Evolutionary conservation across 257 asterid genomes (phyloP).

Genomic region (Solanum peruvianum): DNA sequence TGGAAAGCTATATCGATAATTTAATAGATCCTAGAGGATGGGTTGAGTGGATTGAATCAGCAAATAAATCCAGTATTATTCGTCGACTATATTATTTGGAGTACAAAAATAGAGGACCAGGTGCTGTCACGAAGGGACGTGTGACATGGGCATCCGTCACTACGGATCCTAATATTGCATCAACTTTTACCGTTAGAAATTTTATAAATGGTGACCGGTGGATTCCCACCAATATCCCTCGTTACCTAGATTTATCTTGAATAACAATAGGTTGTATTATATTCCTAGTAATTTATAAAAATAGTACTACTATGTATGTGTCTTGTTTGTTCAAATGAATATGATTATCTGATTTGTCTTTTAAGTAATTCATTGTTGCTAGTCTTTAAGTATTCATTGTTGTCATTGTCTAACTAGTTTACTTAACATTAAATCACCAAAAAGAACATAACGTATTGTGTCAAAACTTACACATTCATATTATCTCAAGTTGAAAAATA

Average conservation of each 20-base stretch:
- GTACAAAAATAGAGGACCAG: neutral
- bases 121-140: neutral
- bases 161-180: neutral
- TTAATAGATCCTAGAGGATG: neutral
- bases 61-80: neutral
- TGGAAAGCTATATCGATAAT: neutral
- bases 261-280: neutral
- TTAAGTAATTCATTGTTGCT: no score
- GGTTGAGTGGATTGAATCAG: neutral
- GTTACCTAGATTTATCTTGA: neutral
- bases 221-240: neutral
- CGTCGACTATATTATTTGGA: neutral
- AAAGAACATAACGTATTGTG: no score
- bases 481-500: no score
- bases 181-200: neutral
- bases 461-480: no score
- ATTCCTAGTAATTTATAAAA: no score
- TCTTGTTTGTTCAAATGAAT: no score
- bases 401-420: no score
- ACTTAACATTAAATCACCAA: no score
- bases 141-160: neutral
- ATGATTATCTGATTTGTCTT: no score
- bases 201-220: neutral
- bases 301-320: no score
- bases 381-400: neutral